Evolutionary conservation across 176 grass and related monocot species (phyloP).

Genomic region (Rhynchospora tenuis): DNA sequence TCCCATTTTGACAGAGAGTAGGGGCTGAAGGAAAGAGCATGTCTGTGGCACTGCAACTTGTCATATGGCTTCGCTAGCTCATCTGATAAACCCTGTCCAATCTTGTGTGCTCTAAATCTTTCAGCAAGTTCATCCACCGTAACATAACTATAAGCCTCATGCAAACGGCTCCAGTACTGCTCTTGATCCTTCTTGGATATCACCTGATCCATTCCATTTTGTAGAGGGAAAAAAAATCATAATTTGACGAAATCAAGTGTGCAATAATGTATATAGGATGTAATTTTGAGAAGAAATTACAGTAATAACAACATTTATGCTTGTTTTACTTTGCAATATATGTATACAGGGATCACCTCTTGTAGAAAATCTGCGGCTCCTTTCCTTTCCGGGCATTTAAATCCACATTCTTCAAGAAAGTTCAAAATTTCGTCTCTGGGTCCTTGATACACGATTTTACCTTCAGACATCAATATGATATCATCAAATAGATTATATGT

Average conservation of each 20-base stretch:
- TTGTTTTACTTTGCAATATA: background rate
- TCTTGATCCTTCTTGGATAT: constrained; percentile 71
- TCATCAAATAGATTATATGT: constrained; percentile 85
- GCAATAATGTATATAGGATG: background rate
- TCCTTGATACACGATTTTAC: constrained; percentile 66
- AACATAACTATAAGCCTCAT: constrained; percentile 48
- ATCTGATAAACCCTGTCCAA: constrained; percentile 30
- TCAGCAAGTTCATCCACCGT: constrained; percentile 46
- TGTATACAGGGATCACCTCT: constrained; percentile 45
- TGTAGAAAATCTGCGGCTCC: constrained; percentile 69
- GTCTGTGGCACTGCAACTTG: constrained; percentile 30
- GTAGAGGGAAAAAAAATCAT: background rate
- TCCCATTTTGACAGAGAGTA: constrained; percentile 63
- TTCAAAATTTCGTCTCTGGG: constrained; percentile 36
- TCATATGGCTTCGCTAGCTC: constrained; percentile 45
- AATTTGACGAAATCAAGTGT: background rate
- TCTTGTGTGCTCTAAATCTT: constrained; percentile 43
- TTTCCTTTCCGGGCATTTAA: constrained; percentile 75
- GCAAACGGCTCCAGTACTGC: constrained; percentile 44
- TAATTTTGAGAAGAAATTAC: background rate
- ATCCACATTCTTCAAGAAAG: constrained; percentile 70
- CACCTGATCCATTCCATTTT: constrained; percentile 34
- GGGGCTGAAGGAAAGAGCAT: constrained; percentile 46
- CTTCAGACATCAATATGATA: constrained; percentile 82
- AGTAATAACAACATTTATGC: background rate